Conservation (phyloP, 2,329 filamentous ascomycete genomes). For the Cladosporium sphaerospermum region DNA sequence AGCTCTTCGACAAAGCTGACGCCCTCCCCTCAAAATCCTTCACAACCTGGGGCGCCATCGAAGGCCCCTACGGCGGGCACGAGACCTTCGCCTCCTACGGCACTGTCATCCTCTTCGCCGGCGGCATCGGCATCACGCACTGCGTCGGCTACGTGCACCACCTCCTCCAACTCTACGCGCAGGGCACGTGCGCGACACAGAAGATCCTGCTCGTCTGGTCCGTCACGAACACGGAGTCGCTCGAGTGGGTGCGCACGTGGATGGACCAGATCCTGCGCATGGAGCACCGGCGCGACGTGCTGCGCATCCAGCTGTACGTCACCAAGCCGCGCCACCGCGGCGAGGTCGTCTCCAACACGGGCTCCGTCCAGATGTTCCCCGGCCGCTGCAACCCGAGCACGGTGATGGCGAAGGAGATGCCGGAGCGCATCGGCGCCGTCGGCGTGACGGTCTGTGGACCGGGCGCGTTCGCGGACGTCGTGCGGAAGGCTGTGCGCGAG, state of each 20-base stretch:
- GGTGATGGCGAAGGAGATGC: conserved; percentile 52
- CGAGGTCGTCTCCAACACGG: conserved; percentile 51
- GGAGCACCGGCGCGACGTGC: conserved; percentile 52
- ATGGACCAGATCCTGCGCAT: conserved; percentile 60
- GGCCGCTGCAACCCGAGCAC: conserved; percentile 52
- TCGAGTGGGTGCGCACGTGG: conserved; percentile 59
- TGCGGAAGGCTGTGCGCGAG: conserved; percentile 48
- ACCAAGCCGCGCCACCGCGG: conserved; percentile 51
- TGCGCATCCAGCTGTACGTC: conserved; percentile 57
- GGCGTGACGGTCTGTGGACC: conserved; percentile 58
- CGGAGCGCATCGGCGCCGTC: conserved; percentile 51
- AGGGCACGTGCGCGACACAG: conserved; percentile 63
- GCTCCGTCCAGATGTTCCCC: conserved; percentile 56
- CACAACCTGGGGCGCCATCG: conserved; percentile 59
- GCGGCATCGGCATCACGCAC: conserved; percentile 75
- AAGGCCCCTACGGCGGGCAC: conserved; percentile 70
- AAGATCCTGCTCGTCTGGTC: conserved; percentile 72
- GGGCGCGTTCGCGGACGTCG: conserved; percentile 57
- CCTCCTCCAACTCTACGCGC: conserved; percentile 61
- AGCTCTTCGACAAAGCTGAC: conserved; percentile 61
- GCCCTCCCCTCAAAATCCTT: conserved; percentile 56
- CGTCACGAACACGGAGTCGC: conserved; percentile 63
- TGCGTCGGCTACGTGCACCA: conserved; percentile 69
- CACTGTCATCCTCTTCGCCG: conserved; percentile 71
- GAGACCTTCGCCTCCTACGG: conserved; percentile 69